Evolutionary conservation across 768 basidiomycete genomes (phyloP), one percentile per base, ranked within the genome.

Genomic region (Sporobolomyces roseus): DNA sequence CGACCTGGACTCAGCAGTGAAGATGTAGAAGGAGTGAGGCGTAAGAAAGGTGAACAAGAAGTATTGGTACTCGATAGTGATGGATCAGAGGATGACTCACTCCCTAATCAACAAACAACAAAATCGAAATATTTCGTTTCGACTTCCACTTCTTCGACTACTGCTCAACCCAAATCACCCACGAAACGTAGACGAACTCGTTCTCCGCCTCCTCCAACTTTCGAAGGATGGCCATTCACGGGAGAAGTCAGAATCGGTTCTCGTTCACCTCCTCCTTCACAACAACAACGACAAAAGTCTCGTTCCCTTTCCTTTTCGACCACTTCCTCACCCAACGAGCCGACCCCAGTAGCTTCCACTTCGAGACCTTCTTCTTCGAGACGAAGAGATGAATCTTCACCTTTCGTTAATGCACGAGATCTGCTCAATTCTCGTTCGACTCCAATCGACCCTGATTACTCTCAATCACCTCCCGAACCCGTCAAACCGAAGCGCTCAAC

Each of bases 31-130:
- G 14, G 58, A 8, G 25, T 45, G 56, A 43, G 27, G 38, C 9
- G 45, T 12, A 33, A 33, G 32, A 45, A 56, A 35, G 53, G 2
- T 2, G 43, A 38, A 33, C 30, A 25, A 32, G 48, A 52, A 16
- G 49, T 65, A 4, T n/a, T 65, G 25, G 64, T 65, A 1, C 29
- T 65, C 10, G 55, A 50, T n/a, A 58, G 54, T n/a, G n/a, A n/a
- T 0, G 63, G 53, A 3, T 65, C 64, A 13, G 64, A 65, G 29
- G 35, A 32, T 13, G 63, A 38, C 7, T 36, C n/a, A n/a, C n/a
- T n/a, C n/a, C n/a, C n/a, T n/a, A n/a, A 19, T 23, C 0, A 32
- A 9, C 23, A 7, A 5, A 0, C 27, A 36, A n/a, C 48, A 10
- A 51, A 4, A 2, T 58, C 64, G 7, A 33, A 36, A 14, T 65